A percentile compares a stretch with the other conserved stretches of the same genome.
phyloP scores from a whole-genome alignment of 306 rosid species.

The Citrullus amarus region DNA sequence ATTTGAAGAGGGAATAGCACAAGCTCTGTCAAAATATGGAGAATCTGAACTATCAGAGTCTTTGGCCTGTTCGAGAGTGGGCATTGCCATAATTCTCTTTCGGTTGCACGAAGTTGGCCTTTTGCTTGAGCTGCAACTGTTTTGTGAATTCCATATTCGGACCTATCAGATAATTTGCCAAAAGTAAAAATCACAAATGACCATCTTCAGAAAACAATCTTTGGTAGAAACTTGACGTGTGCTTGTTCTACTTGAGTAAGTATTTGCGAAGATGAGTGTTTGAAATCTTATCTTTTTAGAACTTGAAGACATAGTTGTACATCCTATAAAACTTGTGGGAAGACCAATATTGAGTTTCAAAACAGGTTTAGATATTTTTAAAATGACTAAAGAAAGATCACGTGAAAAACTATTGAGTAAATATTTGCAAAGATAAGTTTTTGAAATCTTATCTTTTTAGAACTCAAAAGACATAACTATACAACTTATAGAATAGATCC shows the following conservation, averaged over 20 bases:
- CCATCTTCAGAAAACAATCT: not conserved
- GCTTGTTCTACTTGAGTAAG: not conserved
- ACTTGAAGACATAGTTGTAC: too few relatives aligned
- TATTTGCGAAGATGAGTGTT: not conserved
- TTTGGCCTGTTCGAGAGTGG: slow-evolving; percentile 29
- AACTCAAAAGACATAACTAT: too few relatives aligned
- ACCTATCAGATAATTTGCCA: slow-evolving; percentile 31
- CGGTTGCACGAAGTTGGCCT: slow-evolving; percentile 39
- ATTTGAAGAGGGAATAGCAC: slow-evolving; percentile 16
- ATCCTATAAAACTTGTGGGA: too few relatives aligned
- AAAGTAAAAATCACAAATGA: not conserved
- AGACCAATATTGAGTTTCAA: too few relatives aligned
- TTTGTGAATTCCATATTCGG: slow-evolving; percentile 52
- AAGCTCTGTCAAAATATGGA: slow-evolving; percentile 7
- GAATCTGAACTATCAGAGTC: slow-evolving; percentile 7
- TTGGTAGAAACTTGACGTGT: not conserved
- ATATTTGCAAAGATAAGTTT: too few relatives aligned
- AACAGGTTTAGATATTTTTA: too few relatives aligned
- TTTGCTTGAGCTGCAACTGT: slow-evolving; percentile 20
- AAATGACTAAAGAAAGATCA: too few relatives aligned
- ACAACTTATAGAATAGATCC: too few relatives aligned
- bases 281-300: not conserved
- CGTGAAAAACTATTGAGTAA: too few relatives aligned
- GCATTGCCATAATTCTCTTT: slow-evolving; percentile 76
- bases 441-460: too few relatives aligned